Evolutionary conservation across 2,329 filamentous ascomycete species (phyloP), one percentile per base, ranked within the genome.

Genomic region (Claviceps maximensis): DNA sequence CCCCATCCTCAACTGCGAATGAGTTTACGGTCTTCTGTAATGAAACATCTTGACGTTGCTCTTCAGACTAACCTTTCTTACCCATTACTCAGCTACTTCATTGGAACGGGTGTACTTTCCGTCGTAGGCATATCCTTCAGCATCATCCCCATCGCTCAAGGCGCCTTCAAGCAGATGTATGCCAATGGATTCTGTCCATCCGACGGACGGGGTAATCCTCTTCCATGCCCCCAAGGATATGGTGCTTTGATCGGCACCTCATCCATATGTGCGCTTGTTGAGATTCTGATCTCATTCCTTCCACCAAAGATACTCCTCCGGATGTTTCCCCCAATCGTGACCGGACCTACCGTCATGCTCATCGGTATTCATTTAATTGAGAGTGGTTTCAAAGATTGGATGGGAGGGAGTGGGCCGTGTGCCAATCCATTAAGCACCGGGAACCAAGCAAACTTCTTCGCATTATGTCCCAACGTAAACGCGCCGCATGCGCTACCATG

Each of bases 251-350:
- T 91, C 19, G 87, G 86, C 17, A 90, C 87, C 0, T 73, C 78
- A 5, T 75, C 80, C 17, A 71, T 82, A 50, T 84, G 82, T 58
- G 78, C 82, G 31, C 72, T 86, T 36, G 71, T 90, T 56, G 86
- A 91, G 70, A 76, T 91, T 49, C 68, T 79, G 36, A 78, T 93
- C 66, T 86, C 85, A 1, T 89, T 91, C 65, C 78, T 87, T 38
- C 83, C 86, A 2, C 82, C 86, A 0, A 77, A 72, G 54, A 66
- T 81, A 36, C 75, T 91, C 56, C 79, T 88, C 60, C 80, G 78
- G 61, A 78, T 90, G 59, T 89, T 91, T 64, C 87, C 87, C 8
- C 87, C 87, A 4, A 79, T 93, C 40, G 84, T 89, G 49, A 89
- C 84, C 0, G 85, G 86, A 1, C 83, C 83, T 0, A 87, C 84